These are phyloP conservation scores for Psidium friedrichsthalianum DNA, from an alignment of 345 rosid genomes.

Conservation along the genomic window DNA sequence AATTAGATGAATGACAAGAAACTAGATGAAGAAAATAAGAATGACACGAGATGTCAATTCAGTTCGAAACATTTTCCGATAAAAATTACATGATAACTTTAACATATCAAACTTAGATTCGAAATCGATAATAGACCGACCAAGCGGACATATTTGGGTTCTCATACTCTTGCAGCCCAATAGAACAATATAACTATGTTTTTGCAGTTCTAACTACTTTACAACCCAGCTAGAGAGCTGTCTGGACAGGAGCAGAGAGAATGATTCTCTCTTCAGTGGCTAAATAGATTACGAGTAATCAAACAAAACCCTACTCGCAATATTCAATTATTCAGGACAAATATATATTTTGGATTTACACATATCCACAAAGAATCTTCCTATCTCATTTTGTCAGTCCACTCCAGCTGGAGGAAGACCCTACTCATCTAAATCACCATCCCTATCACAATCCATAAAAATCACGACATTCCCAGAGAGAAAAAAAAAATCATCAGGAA, in stretches of 20 bases:
- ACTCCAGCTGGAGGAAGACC: conserved; percentile 18
- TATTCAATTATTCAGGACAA: conserved; percentile 9
- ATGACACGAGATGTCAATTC: not conserved
- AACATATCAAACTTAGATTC: not conserved
- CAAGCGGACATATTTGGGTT: not conserved
- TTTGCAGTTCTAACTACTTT: not conserved
- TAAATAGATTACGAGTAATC: conserved; percentile 4
- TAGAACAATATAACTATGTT: not conserved
- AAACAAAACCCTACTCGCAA: conserved; percentile 5
- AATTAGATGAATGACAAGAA: not conserved
- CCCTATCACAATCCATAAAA: not conserved
- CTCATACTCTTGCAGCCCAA: not conserved
- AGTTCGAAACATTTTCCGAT: not conserved
- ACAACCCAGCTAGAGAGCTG: conserved; percentile 9
- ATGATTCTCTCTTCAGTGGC: conserved; percentile 28
- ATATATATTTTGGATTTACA: not conserved
- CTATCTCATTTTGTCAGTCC: conserved; percentile 14
- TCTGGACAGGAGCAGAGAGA: conserved; percentile 14
- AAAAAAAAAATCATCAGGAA: not conserved
- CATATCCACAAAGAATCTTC: conserved; percentile 31
- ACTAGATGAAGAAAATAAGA: not conserved
- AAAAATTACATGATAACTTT: not conserved
- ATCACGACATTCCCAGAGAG: not conserved
- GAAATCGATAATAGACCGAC: not conserved
- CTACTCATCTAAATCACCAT: not conserved